These are phyloP conservation scores for Colletotrichum camelliae DNA, from an alignment of 2,329 filamentous ascomycete genomes.

Conservation along the genomic window DNA sequence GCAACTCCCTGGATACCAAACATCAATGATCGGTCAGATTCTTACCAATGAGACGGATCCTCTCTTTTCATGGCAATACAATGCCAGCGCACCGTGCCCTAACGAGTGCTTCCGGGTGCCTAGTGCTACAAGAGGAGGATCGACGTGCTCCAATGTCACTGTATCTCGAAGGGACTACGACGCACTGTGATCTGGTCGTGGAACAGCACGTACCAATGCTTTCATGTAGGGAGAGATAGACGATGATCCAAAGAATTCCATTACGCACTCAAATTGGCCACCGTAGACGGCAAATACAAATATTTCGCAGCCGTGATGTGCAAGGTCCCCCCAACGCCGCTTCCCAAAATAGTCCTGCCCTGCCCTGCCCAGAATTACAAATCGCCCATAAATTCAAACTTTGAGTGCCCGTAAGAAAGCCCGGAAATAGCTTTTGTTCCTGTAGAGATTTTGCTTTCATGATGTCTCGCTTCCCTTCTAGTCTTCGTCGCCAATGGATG, in stretches of 20 bases:
- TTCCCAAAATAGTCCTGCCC: background rate
- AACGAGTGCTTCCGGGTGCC: conserved; percentile 13
- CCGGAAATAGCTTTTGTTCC: background rate
- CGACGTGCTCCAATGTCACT: conserved; percentile 6
- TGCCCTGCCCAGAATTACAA: accelerated
- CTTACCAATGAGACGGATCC: conserved; percentile 59
- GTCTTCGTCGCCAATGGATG: background rate
- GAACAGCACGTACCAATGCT: accelerated
- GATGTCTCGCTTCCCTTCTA: background rate
- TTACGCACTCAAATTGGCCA: background rate
- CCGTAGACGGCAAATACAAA: background rate
- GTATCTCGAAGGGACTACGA: background rate
- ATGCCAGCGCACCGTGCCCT: conserved; percentile 27
- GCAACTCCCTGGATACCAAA: conserved; percentile 32
- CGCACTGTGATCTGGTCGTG: background rate
- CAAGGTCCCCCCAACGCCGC: background rate
- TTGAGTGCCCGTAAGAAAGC: background rate
- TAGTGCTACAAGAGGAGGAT: background rate
- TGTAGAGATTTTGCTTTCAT: background rate
- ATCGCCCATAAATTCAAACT: background rate
- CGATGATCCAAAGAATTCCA: background rate
- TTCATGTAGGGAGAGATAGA: accelerated
- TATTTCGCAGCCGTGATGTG: background rate
- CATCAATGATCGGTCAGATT: conserved; percentile 48
- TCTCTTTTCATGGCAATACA: conserved; percentile 60